Base-by-base conservation (phyloP, 2,329 filamentous ascomycete genomes). In the Corinectria fuckeliana region DNA sequence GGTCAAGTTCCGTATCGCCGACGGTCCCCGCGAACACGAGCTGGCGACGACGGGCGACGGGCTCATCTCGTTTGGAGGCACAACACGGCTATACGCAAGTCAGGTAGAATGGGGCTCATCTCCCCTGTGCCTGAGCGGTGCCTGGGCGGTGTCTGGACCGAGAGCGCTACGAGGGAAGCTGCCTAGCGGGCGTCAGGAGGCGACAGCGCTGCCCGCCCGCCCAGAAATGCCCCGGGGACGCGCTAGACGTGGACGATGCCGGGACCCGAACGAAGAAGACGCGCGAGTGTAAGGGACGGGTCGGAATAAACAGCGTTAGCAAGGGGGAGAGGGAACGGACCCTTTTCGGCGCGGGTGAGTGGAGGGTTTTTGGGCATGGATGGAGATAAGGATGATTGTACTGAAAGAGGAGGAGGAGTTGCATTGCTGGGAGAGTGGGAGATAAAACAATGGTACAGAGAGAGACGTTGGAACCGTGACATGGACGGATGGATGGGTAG, bases 391-490 rank as follows among this genome's bases (percentile, higher is more conserved):
- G n/a, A 44, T 16, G n/a, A n/a, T n/a, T n/a, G n/a, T n/a, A n/a
- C n/a, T n/a, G n/a, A n/a, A n/a, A n/a, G n/a, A n/a, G n/a, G n/a
- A 4, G 11, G 3, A 14, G 30, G 23, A 25, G 39, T 13, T 20
- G 14, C 21, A 26, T 16, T 44, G 30, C 10, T 11, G 10, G 13
- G 36, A 10, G 11, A 20, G 21, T 18, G 42, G 26, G 7, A n/a
- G 28, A 13, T n/a, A 14, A 28, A 4, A 45, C 26, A n/a, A 25
- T 10, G 23, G 3, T 2, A 28, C 8, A 20, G 41, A 26, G n/a
- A 50, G 53, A 44, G 56, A 52, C 56, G 42, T 51, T 16, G 20
- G 36, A 34, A 36, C 9, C 18, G n/a, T 36, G 32, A 36, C 32
- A 18, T 36, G 6, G 10, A 16, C 32, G 32, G 32, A n/a, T n/a